These are phyloP conservation scores for Orobanche coerulescens DNA, from an alignment of 257 asterid genomes.

Conservation along the genomic window DNA sequence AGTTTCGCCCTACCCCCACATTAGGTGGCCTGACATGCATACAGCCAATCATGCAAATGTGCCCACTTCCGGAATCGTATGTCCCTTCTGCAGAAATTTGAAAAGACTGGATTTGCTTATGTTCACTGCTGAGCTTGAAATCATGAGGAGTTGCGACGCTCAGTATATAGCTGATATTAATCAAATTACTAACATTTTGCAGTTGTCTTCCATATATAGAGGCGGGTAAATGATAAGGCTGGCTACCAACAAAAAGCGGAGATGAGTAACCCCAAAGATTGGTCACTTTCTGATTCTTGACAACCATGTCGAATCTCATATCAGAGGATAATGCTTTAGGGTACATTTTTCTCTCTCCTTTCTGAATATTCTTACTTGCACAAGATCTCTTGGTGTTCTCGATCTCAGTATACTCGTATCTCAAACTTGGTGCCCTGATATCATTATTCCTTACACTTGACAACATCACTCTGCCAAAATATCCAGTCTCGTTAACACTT, in stretches of 20 bases:
- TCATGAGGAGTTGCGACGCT: slow-evolving; percentile 32
- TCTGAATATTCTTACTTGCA: slow-evolving; percentile 32
- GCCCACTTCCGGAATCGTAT: slow-evolving; percentile 58
- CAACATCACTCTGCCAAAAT: slow-evolving; percentile 53
- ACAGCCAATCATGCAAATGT: slow-evolving; percentile 84
- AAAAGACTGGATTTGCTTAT: slow-evolving; percentile 28
- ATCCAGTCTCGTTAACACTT: slow-evolving; percentile 44
- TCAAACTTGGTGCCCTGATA: slow-evolving; percentile 25
- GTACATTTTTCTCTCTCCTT: slow-evolving; percentile 42
- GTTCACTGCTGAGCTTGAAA: slow-evolving; percentile 43
- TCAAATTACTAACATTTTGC: slow-evolving; percentile 28
- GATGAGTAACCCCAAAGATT: slow-evolving; percentile 55
- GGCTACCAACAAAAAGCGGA: slow-evolving; percentile 52
- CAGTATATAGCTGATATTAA: slow-evolving; percentile 56
- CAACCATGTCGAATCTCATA: slow-evolving; percentile 61
- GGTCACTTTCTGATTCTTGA: slow-evolving; percentile 34
- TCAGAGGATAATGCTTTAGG: slow-evolving; percentile 56
- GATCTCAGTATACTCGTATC: slow-evolving; percentile 57
- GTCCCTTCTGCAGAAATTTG: slow-evolving; percentile 76
- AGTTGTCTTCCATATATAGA: slow-evolving; percentile 20
- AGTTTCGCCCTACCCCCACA: slow-evolving; percentile 25
- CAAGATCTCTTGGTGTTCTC: slow-evolving; percentile 45
- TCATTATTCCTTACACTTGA: slow-evolving; percentile 29
- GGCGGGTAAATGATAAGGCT: slow-evolving; percentile 22
- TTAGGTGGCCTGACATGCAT: slow-evolving; percentile 40